Evolutionary conservation across 176 grass and related monocot genomes (phyloP), one percentile per base, ranked within the genome.

Genomic region (Rhipidocladum racemiflorum): DNA sequence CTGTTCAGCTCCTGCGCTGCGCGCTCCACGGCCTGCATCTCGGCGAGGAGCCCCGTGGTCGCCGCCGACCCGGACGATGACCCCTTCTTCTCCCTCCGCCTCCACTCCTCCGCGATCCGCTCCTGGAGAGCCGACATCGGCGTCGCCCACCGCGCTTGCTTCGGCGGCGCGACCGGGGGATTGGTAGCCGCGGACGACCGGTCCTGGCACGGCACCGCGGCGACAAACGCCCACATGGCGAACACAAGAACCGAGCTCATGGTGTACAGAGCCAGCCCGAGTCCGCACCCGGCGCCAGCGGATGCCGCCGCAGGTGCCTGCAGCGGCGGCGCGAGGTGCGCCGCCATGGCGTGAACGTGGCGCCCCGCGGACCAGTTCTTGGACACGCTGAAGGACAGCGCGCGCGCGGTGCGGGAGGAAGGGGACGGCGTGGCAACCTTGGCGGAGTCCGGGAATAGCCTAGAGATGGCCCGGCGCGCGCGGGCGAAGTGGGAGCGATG

Each of bases 201-300:
- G 66, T 90, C 91, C 76, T 89, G 86, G 69, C 85, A 91, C 27
- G 91, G 92, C 67, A 99, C 85, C n/a, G 93, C 91, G 15, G 87
- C 89, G 3, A 83, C 89, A 4, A 99, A 80, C 25, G 75, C 89
- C 96, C 96, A 99, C 89, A 85, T 93, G 63, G 87, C 65, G 74
- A 99, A 95, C 10, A 84, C 91, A 6, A 99, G 92, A 5, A 93
- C 75, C 3, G 92, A 95, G 67, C 91, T 95, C 96, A 99, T 95
- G 55, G 96, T 95, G 85, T 95, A 95, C 45, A 99, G 72, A 0
- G 96, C 96, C 11, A 91, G 74, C 2, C 90, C 93, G 4, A 95
- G 80, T 1, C 92, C 91, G 53, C 89, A 77, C 0, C 80, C 89
- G 0, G 83, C 84, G 28, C 79, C 82, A 9, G 70, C 35, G 0